phyloP scores from a whole-genome alignment of 345 rosid species.

The Populus ilicifolia region DNA sequence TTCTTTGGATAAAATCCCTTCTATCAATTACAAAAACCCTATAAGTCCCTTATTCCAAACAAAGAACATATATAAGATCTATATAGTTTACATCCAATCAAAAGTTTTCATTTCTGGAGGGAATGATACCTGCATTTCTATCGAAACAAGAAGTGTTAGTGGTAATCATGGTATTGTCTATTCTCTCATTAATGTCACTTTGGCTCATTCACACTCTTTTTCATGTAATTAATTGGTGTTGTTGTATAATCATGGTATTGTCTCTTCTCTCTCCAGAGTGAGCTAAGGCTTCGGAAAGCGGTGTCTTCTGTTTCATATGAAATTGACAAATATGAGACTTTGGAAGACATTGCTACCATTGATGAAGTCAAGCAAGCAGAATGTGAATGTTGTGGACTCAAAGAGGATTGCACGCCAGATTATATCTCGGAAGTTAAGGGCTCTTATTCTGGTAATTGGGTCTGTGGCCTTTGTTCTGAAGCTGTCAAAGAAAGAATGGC shows the following conservation, averaged over 20 bases:
- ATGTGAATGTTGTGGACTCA: conserved; percentile 50
- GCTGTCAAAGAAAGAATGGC: conserved; percentile 38
- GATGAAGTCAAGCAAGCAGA: conserved; percentile 34
- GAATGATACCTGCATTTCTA: neutral
- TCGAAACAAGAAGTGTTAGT: neutral
- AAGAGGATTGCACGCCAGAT: conserved; percentile 43
- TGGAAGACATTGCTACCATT: neutral
- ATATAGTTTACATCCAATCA: too few relatives aligned
- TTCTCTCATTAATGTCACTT: neutral
- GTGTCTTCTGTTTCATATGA: conserved; percentile 33
- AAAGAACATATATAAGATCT: too few relatives aligned
- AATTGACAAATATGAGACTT: conserved; percentile 10
- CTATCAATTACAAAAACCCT: neutral
- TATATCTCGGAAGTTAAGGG: conserved; percentile 31
- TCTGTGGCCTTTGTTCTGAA: conserved; percentile 55
- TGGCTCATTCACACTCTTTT: neutral
- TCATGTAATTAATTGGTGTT: neutral
- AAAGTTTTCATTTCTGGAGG: neutral
- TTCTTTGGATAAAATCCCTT: neutral
- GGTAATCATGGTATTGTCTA: neutral
- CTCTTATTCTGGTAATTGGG: conserved; percentile 37
- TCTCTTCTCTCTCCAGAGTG: neutral
- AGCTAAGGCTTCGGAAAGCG: conserved; percentile 30
- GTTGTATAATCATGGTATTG: neutral
- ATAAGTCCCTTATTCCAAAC: too few relatives aligned